phyloP scores from a whole-genome alignment of 257 asterid genomes.

The Nicotiana knightiana region DNA sequence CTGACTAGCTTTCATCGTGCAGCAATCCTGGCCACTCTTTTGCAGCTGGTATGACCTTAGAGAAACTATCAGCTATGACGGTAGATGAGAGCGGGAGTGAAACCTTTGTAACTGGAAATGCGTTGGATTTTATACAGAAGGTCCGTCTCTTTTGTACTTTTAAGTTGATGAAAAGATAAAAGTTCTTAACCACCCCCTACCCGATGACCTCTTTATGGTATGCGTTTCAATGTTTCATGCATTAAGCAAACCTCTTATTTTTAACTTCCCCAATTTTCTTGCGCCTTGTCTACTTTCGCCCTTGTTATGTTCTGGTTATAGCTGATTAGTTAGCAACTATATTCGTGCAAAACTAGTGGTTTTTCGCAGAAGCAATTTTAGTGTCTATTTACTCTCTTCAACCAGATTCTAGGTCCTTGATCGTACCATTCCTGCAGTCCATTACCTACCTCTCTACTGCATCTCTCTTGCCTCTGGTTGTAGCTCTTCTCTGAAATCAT shows the following conservation, averaged over 20 bases:
- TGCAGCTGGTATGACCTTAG: constrained; percentile 83
- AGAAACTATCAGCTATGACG: constrained; percentile 87
- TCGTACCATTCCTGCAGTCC: background rate
- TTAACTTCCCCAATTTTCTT: background rate
- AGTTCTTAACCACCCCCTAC: background rate
- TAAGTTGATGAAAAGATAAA: background rate
- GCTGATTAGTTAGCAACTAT: background rate
- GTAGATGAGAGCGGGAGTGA: constrained; percentile 86
- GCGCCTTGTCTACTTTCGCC: background rate
- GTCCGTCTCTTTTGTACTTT: constrained; percentile 28
- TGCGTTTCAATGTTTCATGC: background rate
- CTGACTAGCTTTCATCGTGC: constrained; percentile 21
- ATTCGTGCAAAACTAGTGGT: background rate
- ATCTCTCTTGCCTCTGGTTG: background rate
- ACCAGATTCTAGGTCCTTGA: background rate
- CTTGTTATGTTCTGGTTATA: background rate
- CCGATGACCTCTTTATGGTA: background rate
- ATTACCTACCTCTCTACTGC: no score
- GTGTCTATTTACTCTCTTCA: background rate
- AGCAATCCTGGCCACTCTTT: constrained; percentile 95
- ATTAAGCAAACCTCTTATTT: background rate
- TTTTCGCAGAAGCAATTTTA: background rate
- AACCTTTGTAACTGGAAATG: constrained; percentile 85
- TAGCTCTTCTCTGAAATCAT: background rate
- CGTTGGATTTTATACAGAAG: constrained; percentile 83